Conservation (phyloP, 305 asterid genomes). For the Fraxinus albicans region DNA sequence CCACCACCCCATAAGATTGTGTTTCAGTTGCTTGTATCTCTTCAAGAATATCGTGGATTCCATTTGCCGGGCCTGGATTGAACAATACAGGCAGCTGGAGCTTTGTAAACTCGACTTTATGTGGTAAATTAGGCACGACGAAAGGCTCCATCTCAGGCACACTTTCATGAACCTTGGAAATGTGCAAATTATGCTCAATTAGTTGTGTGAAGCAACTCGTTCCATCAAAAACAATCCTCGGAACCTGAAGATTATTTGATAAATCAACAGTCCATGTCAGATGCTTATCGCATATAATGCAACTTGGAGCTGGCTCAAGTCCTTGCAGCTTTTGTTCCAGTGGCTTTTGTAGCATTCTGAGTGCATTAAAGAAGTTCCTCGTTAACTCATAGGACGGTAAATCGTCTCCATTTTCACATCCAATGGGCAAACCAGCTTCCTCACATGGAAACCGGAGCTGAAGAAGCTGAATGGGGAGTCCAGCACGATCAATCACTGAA, state of each 20-base stretch:
- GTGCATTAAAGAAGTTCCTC: slow-evolving; percentile 23
- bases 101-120: slow-evolving; percentile 37
- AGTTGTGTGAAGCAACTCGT: slow-evolving; percentile 50
- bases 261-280: too few species aligned
- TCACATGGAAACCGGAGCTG: slow-evolving; percentile 34
- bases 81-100: slow-evolving; percentile 45
- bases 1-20: slow-evolving; percentile 41
- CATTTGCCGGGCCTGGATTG: slow-evolving; percentile 21
- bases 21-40: slow-evolving; percentile 35
- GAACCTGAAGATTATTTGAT: too few species aligned
- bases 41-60: slow-evolving; percentile 24
- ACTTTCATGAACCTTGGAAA: slow-evolving; percentile 4
- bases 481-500: slow-evolving; percentile 31
- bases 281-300: slow-evolving; percentile 12
- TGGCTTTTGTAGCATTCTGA: slow-evolving; percentile 16
- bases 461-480: slow-evolving; percentile 30
- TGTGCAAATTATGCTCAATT: slow-evolving; percentile 25
- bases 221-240: slow-evolving; percentile 42
- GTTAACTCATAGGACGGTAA: slow-evolving; percentile 29
- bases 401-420: slow-evolving; percentile 42
- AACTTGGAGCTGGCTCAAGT: slow-evolving; percentile 34
- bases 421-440: slow-evolving; percentile 48
- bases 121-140: slow-evolving; percentile 43
- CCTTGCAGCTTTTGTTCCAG: slow-evolving; percentile 6
- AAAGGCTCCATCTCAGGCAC: slow-evolving; percentile 29